Evolutionary conservation across 2,329 filamentous ascomycete genomes (phyloP), one percentile per base, ranked within the genome.

Genomic region (Fusarium pininemorale): DNA sequence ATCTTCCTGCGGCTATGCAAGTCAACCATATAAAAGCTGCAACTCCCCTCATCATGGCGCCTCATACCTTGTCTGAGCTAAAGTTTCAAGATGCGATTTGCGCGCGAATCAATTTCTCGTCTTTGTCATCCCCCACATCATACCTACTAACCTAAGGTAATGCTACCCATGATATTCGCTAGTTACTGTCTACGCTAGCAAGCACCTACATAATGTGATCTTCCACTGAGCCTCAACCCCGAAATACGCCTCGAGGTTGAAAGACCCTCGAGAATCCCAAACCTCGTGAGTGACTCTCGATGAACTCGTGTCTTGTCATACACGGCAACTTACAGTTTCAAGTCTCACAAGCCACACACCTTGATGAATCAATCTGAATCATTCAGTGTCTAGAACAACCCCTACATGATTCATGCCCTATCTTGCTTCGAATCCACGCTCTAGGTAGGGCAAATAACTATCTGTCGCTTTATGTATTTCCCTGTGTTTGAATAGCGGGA

Each of bases 101-200:
- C 51, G 51, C 72, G 44, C 76, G 66, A 78, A 78, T 78, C 70
- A 77, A 57, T 48, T 39, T 51, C 15, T 32, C 18, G 24, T 56
- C 39, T 75, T 75, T 78, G 74, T 77, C 66, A 75, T 77, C 74
- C 51, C 54, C 28, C 35, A 55, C 24, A 38, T 32, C 24, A 41
- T n/a, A 32, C 32, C 32, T 28, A n/a, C n/a, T n/a, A n/a, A 38
- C 24, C 24, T 24, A 24, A 24, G 30, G 16, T 22, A 37, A 56
- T 45, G 24, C 20, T 35, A 26, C 32, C 26, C n/a, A 66, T 37
- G 18, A 32, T 60, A 58, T 68, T 57, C 41, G 53, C 28, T 26
- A 30, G 32, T 16, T 35, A 35, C 24, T 8, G 16, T n/a, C 32
- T 15, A 42, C 51, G 26, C 51, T 55, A 42, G 18, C 20, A 42